Evolutionary conservation across 1,139 yeast species (phyloP).

Genomic region (Debaryomyces coudertii): DNA sequence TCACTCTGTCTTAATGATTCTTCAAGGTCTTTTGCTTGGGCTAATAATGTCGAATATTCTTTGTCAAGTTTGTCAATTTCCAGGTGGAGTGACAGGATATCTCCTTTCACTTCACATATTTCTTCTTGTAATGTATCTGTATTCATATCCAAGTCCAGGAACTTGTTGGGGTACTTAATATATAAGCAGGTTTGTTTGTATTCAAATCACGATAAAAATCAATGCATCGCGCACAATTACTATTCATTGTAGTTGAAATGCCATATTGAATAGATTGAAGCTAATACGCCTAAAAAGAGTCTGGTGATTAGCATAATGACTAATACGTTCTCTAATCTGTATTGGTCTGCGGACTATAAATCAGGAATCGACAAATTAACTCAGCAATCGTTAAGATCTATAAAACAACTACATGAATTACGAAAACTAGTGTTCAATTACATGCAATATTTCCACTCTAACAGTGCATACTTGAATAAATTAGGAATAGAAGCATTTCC

Average conservation of each 20-base stretch:
- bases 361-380: slow-evolving; percentile 39
- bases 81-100: slow-evolving; percentile 18
- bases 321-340: slow-evolving; percentile 32
- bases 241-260: background rate
- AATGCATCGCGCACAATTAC: slow-evolving; percentile 1
- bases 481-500: slow-evolving; percentile 30
- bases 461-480: slow-evolving; percentile 37
- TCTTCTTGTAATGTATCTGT: slow-evolving; percentile 11
- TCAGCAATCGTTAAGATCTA: slow-evolving; percentile 35
- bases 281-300: background rate
- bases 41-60: slow-evolving; percentile 13
- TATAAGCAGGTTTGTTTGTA: background rate
- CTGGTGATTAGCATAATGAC: slow-evolving; percentile 8
- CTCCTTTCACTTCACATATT: slow-evolving; percentile 17
- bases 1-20: slow-evolving; percentile 11
- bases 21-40: slow-evolving; percentile 6
- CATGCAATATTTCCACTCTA: slow-evolving; percentile 42
- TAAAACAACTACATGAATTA: slow-evolving; percentile 47
- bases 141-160: slow-evolving; percentile 5
- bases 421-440: slow-evolving; percentile 43
- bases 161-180: background rate
- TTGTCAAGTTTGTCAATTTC: slow-evolving; percentile 20
- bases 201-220: background rate
- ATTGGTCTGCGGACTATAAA: slow-evolving; percentile 50
- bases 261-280: background rate